Base-by-base conservation (phyloP, 2,329 filamentous ascomycete species). In the Phaeosphaeriaceae sp. region DNA sequence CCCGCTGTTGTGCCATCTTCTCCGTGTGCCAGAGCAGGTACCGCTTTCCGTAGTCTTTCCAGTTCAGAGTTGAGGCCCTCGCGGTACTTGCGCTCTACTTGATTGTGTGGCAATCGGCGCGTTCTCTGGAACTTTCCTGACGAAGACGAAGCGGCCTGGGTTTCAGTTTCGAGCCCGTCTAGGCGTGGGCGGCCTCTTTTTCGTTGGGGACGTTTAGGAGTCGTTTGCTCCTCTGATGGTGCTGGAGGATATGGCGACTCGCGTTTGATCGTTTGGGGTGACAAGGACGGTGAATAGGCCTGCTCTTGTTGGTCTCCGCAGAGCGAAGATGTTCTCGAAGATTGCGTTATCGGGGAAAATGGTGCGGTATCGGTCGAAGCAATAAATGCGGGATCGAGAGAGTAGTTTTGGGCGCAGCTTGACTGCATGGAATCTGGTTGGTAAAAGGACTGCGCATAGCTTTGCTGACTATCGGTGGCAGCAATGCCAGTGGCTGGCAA, bases 71-170 rank as follows among this genome's bases (percentile, higher is more conserved):
- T 73, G 22, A 73, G 59, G 31, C 70, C 69, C 52, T 72, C 67
- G 44, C 70, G 70, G 57, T 73, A 73, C 55, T 72, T 73, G 56
- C 69, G 67, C 57, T 73, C 70, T 46, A 76, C 72, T 53, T 77
- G 73, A 51, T 76, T 76, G 63, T 77, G 74, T 13, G 75, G 75
- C n/a, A 69, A 63, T 21, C 69, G 71, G 41, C 51, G 61, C 19
- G 66, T 60, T 54, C 63, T 61, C 25, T 58, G 63, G 48, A 55
- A 57, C 48, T 71, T 69, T 13, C 56, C 50, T 17, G 57, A 53
- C 11, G 60, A 62, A 11, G 60, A 57, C 15, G 66, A 60, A 57
- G 63, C 46, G 15, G 71, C 58, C 42, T 59, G 58, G 19, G 52
- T 55, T 22, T 63, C 61, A 46, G 61, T 61, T 17, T 42, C 42